Evolutionary conservation across 2,329 filamentous ascomycete species (phyloP).

Genomic region (Ophiostoma ips): DNA sequence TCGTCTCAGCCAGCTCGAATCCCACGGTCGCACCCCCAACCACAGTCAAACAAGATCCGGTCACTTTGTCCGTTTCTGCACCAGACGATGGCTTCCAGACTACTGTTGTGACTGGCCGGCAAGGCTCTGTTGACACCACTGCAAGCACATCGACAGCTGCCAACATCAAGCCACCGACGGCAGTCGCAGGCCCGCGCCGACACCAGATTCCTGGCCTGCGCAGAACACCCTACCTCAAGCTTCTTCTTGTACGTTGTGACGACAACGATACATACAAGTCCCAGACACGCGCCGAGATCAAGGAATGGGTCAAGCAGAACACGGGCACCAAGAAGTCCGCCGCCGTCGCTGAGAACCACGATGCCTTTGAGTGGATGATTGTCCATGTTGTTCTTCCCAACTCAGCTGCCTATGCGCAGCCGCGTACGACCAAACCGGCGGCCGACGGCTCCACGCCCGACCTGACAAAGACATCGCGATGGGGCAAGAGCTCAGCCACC

Average conservation of each 20-base stretch:
- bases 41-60: not conserved
- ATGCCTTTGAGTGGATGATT: constrained; percentile 92
- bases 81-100: constrained; percentile 48
- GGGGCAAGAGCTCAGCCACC: constrained; percentile 42
- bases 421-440: constrained; percentile 40
- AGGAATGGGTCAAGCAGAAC: constrained; percentile 81
- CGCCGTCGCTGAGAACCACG: constrained; percentile 76
- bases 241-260: constrained; percentile 82
- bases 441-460: constrained; percentile 44
- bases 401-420: constrained; percentile 65
- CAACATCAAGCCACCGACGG: not conserved
- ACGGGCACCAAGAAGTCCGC: constrained; percentile 44
- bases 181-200: constrained; percentile 25
- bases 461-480: constrained; percentile 13
- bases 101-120: constrained; percentile 33
- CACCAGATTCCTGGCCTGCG: constrained; percentile 93
- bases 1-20: constrained; percentile 50
- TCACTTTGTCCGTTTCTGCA: not conserved
- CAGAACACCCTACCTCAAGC: constrained; percentile 84
- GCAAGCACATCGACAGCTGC: not conserved
- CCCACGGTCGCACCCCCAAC: constrained; percentile 15
- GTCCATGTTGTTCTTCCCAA: constrained; percentile 86
- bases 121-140: constrained; percentile 22
- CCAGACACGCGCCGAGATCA: constrained; percentile 59
- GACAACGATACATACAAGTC: constrained; percentile 90